Conservation (phyloP, 192 early-diverging fungal species). For the Lunasporangiospora selenospora region DNA sequence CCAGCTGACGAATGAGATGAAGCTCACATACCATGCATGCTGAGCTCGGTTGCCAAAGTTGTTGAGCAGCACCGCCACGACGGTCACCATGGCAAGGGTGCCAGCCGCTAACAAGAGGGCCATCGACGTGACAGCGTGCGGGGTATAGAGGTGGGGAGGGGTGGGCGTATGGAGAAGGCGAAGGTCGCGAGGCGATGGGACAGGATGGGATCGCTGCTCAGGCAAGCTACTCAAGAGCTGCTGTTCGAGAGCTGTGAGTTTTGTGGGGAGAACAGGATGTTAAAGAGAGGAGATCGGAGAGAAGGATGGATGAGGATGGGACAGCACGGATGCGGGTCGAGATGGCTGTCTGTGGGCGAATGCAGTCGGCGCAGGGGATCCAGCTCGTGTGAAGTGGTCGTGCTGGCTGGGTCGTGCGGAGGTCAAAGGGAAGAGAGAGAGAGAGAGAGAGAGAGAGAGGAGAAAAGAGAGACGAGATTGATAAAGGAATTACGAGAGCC, state of each 20-base stretch:
- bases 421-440: not conserved
- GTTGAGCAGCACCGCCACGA: constrained; percentile 67
- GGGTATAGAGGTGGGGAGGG: not conserved
- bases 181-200: not conserved
- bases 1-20: constrained; percentile 79
- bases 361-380: too few species aligned
- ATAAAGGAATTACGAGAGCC: too few species aligned
- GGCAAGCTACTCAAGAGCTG: too few species aligned
- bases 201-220: too few species aligned
- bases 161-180: not conserved
- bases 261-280: too few species aligned
- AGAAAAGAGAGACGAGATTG: not conserved
- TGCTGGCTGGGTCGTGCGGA: not conserved
- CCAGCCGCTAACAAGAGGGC: constrained; percentile 51
- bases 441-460: not conserved
- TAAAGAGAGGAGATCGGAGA: too few species aligned
- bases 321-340: too few species aligned
- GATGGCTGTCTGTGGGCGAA: too few species aligned
- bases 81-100: constrained; percentile 58
- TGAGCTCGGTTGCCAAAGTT: constrained; percentile 79
- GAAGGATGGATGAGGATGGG: too few species aligned
- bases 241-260: too few species aligned
- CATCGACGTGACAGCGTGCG: constrained; percentile 4
- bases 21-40: constrained; percentile 87
- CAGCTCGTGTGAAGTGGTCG: not conserved